These are phyloP conservation scores for Geopyxis carbonaria DNA, from an alignment of 495 filamentous ascomycete genomes.

Conservation along the genomic window DNA sequence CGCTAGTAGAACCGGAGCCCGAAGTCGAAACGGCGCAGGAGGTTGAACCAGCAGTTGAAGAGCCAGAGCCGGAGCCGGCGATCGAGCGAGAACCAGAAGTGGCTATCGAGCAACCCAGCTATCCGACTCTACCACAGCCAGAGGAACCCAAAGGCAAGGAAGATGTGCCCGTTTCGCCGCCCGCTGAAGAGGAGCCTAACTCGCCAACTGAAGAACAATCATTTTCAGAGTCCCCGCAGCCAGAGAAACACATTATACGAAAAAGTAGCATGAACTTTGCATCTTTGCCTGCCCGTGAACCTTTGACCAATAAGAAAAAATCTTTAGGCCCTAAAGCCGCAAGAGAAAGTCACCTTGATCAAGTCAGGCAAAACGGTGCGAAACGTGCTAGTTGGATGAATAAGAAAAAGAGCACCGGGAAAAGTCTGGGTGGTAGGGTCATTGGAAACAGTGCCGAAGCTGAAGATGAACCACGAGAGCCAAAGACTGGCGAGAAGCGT, in stretches of 20 bases:
- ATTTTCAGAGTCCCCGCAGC: slow-evolving; percentile 2
- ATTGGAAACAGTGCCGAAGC: slow-evolving; percentile 26
- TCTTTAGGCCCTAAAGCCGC: slow-evolving; percentile 44
- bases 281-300: slow-evolving; percentile 78
- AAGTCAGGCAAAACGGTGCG: slow-evolving; percentile 41
- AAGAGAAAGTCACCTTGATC: slow-evolving; percentile 27
- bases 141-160: too few species aligned
- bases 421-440: slow-evolving; percentile 31
- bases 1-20: too few species aligned
- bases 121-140: too few species aligned
- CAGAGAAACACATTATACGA: slow-evolving; percentile 44
- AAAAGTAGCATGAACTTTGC: slow-evolving; percentile 93
- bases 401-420: slow-evolving; percentile 25
- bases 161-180: too few species aligned
- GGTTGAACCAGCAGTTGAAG: too few species aligned
- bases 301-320: slow-evolving; percentile 60
- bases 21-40: too few species aligned
- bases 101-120: too few species aligned
- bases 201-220: neutral
- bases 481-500: slow-evolving; percentile 6
- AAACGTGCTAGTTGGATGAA: slow-evolving; percentile 28
- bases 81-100: neutral
- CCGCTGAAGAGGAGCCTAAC: too few species aligned
- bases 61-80: neutral
- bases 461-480: slow-evolving; percentile 8